Evolutionary conservation across 768 basidiomycete genomes (phyloP).

Genomic region (Coprinellus aureogranulatus): DNA sequence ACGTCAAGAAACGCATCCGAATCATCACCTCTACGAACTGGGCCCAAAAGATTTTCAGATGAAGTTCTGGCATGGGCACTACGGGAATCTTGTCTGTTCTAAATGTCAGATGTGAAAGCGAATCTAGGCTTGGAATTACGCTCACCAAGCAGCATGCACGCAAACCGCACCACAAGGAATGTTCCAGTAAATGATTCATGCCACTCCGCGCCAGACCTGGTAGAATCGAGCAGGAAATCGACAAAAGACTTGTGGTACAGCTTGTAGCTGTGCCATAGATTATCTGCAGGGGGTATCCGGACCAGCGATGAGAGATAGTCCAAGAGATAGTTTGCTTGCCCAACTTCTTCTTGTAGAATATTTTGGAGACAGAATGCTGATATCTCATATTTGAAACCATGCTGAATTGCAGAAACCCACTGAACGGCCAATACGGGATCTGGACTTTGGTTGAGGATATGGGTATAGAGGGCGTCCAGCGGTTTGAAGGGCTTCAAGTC

Average conservation of each 20-base stretch:
- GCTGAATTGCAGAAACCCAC: neutral
- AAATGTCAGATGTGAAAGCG: too few relatives aligned
- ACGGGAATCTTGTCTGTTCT: too few relatives aligned
- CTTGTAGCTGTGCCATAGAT: neutral
- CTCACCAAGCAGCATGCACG: too few relatives aligned
- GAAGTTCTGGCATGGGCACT: too few relatives aligned
- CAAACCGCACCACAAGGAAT: too few relatives aligned
- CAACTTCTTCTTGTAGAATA: neutral
- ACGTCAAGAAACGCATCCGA: too few relatives aligned
- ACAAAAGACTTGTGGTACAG: neutral
- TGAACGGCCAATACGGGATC: neutral
- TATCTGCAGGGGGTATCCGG: neutral
- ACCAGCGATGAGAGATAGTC: neutral
- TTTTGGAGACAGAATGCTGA: neutral
- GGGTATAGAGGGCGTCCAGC: constrained; percentile 7
- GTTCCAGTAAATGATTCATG: neutral
- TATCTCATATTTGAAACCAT: neutral
- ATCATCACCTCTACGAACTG: too few relatives aligned
- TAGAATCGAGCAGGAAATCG: neutral
- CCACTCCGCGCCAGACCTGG: neutral
- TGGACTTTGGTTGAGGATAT: neutral
- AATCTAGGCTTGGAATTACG: too few relatives aligned
- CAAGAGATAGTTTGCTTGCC: neutral
- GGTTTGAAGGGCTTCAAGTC: neutral
- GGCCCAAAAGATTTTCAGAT: too few relatives aligned